phyloP scores from a whole-genome alignment of 768 basidiomycete genomes.

The Lentinula sp. region DNA sequence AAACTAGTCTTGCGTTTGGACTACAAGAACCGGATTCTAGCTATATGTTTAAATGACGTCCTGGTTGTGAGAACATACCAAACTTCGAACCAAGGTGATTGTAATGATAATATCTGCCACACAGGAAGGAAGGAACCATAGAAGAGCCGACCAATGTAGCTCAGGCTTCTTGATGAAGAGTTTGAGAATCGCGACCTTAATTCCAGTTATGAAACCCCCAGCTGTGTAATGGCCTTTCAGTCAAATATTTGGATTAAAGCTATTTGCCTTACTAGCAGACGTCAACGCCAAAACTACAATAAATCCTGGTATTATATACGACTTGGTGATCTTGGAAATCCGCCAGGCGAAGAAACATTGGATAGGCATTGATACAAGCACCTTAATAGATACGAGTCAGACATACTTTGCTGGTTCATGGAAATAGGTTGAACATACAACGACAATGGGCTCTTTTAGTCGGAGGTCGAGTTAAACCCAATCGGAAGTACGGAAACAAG shows the following conservation, averaged over 20 bases:
- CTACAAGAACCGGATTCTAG: not conserved
- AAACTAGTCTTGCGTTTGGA: constrained; percentile 4
- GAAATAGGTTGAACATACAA: constrained; percentile 14
- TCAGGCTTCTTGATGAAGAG: constrained; percentile 6
- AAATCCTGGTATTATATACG: constrained; percentile 1
- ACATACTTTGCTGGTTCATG: not conserved
- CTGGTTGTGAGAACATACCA: not conserved
- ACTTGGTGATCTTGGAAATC: constrained; percentile 9
- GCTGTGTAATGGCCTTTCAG: not conserved
- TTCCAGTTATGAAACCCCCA: not conserved
- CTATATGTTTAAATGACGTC: too few species aligned
- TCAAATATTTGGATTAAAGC: not conserved
- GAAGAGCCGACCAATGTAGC: constrained; percentile 4
- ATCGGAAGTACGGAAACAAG: not conserved
- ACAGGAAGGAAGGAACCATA: constrained; percentile 7
- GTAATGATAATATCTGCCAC: constrained; percentile 7
- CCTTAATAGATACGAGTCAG: not conserved
- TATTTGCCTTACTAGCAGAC: not conserved
- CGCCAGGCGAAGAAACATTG: constrained; percentile 14
- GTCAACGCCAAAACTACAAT: constrained; percentile 5
- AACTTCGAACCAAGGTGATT: constrained; percentile 2
- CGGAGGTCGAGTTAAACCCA: constrained; percentile 12
- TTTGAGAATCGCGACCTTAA: constrained; percentile 3
- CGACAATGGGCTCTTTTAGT: constrained; percentile 25
- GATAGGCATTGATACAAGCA: constrained; percentile 13